Base-by-base conservation (phyloP, 768 basidiomycete genomes). In the Leccinellum luteum region DNA sequence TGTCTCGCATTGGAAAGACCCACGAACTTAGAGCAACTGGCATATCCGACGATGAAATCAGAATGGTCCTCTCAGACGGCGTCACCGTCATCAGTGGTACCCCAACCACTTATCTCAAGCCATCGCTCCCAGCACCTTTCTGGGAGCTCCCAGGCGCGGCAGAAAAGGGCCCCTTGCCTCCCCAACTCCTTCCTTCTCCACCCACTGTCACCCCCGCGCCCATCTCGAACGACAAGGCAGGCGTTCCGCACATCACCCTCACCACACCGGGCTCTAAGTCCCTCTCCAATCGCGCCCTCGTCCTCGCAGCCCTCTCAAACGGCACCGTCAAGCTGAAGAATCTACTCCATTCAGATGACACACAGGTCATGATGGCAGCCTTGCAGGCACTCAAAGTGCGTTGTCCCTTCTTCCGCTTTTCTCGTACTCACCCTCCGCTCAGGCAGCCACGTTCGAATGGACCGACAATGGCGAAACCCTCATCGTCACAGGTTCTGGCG, bases 331-430 rank as follows among this genome's bases (percentile, higher is more conserved):
- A 88, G 60, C 75, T 99, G 55, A 87, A 79, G 73, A 99, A 99
- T 65, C 75, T 99, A 6, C 78, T 99, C 34, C 96, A 98, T 69
- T 97, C 94, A 4, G 96, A 98, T 66, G 96, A 99, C 69, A 99
- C 97, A 0, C 94, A 95, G 64, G 96, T 99, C 54, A 99, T 99
- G 97, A 98, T 98, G 94, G 80, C 87, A 3, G 96, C 95, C 32
- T 79, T 98, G 30, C 77, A 84, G 44, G 92, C 94, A 53, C 83
- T 99, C 60, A 88, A 94, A 79, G 93, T 90, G 55, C 34, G 30
- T 47, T 14, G 17, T 45, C 52, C 15, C 32, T 14, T 30, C 45
- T 14, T 44, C 32, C 53, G 48, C 14, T 27, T 45, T 3, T 41
- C 25, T 3, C 34, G 0, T 57, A 3, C 55, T 50, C 56, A 63